Percentiles rank a stretch among this genome's conserved stretches.
phyloP scores from a whole-genome alignment of 1,284 basidiomycete genomes.

The Ceratorhiza oryzae-sativae region DNA sequence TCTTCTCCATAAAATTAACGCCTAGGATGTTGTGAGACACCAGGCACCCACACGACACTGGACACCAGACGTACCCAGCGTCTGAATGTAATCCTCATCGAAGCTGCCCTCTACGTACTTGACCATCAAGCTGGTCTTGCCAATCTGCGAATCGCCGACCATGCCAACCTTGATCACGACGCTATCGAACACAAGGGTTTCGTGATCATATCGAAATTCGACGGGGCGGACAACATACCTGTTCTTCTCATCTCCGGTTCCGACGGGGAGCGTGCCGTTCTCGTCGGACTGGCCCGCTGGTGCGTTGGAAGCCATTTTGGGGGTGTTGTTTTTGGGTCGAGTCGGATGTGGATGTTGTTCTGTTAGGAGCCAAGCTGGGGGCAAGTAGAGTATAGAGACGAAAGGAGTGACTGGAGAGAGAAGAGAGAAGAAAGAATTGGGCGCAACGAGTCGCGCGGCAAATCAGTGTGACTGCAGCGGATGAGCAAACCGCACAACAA shows the following conservation, averaged over 20 bases:
- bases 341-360: background rate
- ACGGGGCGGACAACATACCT: conserved; percentile 32
- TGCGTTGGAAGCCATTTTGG: conserved; percentile 26
- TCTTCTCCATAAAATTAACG: conserved; percentile 99
- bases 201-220: background rate
- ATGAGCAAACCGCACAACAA: conserved; percentile 17
- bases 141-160: conserved; percentile 99
- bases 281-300: conserved; percentile 7
- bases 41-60: background rate
- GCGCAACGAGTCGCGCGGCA: conserved; percentile 32
- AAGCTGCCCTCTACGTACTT: conserved; percentile 98
- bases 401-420: conserved; percentile 34
- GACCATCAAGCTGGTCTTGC: conserved; percentile 98
- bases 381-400: conserved; percentile 7
- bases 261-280: conserved; percentile 14
- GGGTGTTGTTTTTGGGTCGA: background rate
- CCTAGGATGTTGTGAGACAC: conserved; percentile 58
- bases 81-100: conserved; percentile 99
- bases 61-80: conserved; percentile 69
- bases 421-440: conserved; percentile 20
- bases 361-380: background rate
- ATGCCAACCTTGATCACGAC: conserved; percentile 98
- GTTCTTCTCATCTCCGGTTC: conserved; percentile 43
- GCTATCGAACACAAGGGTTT: conserved; percentile 54
- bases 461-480: conserved; percentile 11